Percentiles rank a stretch among this genome's conserved stretches.
phyloP scores from a whole-genome alignment of 148 eudicot species.

The Vaccinium darrowii region DNA sequence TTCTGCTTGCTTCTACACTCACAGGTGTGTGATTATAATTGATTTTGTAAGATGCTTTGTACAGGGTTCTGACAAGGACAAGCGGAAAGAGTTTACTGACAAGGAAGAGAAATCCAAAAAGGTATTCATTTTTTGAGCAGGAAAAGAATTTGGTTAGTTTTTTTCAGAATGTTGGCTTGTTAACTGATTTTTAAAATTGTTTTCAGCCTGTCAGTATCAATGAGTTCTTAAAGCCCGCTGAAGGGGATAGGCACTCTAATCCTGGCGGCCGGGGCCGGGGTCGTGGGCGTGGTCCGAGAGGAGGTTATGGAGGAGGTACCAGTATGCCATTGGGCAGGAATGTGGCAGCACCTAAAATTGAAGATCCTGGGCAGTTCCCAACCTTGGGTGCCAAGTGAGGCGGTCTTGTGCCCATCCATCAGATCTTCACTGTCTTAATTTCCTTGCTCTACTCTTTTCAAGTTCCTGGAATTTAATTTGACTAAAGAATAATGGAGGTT shows the following conservation, averaged over 20 bases:
- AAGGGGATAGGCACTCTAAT: constrained; percentile 57
- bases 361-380: constrained; percentile 90
- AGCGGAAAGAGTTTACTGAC: constrained; percentile 69
- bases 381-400: constrained; percentile 75
- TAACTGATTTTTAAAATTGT: neutral
- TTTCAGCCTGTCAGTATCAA: constrained; percentile 83
- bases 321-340: constrained; percentile 28
- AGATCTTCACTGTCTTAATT: neutral
- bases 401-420: neutral
- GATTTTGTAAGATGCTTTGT: neutral
- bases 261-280: constrained; percentile 78
- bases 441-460: neutral
- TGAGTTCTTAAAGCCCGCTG: constrained; percentile 93
- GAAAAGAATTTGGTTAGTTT: neutral
- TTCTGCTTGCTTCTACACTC: neutral
- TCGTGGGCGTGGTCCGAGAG: constrained; percentile 57
- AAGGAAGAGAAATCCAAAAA: constrained; percentile 86
- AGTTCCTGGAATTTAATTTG: constrained; percentile 19
- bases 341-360: constrained; percentile 61
- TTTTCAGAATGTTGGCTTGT: neutral
- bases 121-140: constrained; percentile 31
- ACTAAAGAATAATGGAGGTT: constrained; percentile 20
- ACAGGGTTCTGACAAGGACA: constrained; percentile 85
- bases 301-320: constrained; percentile 41
- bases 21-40: neutral